Percentiles rank a stretch among this genome's conserved stretches.
phyloP scores from a whole-genome alignment of 2,329 filamentous ascomycete species.

The Diplodia seriata region DNA sequence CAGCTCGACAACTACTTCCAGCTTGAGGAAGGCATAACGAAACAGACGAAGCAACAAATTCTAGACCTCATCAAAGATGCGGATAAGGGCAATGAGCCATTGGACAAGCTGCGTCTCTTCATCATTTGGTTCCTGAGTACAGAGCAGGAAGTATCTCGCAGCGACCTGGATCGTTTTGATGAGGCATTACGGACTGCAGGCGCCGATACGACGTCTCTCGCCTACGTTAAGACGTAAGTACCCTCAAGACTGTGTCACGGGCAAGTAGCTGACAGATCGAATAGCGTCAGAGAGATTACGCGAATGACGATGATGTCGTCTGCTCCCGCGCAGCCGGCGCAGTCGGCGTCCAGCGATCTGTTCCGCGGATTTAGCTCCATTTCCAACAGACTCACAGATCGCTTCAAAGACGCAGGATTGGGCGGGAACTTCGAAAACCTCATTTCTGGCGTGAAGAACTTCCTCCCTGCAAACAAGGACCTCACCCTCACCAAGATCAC shows the following conservation, averaged over 20 bases:
- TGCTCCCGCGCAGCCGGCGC: conserved; percentile 69
- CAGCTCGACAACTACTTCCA: conserved; percentile 97
- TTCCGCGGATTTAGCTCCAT: conserved; percentile 94
- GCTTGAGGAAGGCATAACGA: conserved; percentile 88
- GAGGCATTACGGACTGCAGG: conserved; percentile 79
- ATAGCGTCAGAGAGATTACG: conserved; percentile 86
- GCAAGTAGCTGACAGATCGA: conserved; percentile 18
- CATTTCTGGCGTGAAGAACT: conserved; percentile 96
- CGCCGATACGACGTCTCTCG: conserved; percentile 76
- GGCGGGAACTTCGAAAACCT: conserved; percentile 90
- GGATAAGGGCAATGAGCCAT: conserved; percentile 80
- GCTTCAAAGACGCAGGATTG: conserved; percentile 89
- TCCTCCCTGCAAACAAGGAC: conserved; percentile 94
- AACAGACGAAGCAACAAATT: conserved; percentile 88
- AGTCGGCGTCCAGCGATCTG: conserved; percentile 74
- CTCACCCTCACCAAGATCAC: conserved; percentile 97
- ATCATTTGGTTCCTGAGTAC: conserved; percentile 92
- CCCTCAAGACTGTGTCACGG: conserved; percentile 1
- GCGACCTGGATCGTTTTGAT: conserved; percentile 85
- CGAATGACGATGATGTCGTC: conserved; percentile 98
- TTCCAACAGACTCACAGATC: conserved; percentile 88
- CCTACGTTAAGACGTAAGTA: conserved; percentile 84
- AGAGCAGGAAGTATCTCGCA: conserved; percentile 82
- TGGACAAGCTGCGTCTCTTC: conserved; percentile 91
- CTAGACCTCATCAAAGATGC: conserved; percentile 83